Conservation (phyloP, 2,329 filamentous ascomycete genomes). For the Penicillium sp. region DNA sequence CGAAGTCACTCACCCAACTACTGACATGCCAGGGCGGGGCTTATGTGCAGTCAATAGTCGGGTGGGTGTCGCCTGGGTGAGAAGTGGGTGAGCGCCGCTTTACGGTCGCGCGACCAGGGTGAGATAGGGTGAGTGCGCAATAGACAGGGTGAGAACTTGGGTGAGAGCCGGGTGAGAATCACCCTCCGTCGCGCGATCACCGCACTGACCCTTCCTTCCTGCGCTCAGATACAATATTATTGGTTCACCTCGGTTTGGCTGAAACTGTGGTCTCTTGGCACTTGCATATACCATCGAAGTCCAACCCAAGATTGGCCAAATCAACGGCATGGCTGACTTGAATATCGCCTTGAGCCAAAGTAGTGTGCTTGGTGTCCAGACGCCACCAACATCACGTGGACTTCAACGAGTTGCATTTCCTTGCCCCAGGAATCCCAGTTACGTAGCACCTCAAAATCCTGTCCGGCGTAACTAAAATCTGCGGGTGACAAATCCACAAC, state of each 20-base stretch:
- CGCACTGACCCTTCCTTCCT: not conserved
- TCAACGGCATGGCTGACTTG: not conserved
- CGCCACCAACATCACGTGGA: no score
- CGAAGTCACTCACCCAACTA: conserved; percentile 9
- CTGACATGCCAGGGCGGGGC: conserved; percentile 6
- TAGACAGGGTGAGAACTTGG: not conserved
- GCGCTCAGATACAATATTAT: not conserved
- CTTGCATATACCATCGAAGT: not conserved
- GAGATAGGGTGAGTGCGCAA: not conserved
- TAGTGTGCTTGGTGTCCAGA: not conserved
- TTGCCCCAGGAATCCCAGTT: no score
- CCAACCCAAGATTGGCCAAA: not conserved
- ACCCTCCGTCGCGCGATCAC: not conserved
- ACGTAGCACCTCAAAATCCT: no score
- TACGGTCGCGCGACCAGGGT: no score
- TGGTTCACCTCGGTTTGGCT: not conserved
- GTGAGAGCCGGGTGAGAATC: no score
- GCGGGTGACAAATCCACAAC: no score
- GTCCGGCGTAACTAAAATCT: no score
- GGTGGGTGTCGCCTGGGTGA: not conserved
- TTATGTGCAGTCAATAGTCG: not conserved
- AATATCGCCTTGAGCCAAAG: not conserved
- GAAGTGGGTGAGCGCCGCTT: no score
- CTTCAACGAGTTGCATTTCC: no score
- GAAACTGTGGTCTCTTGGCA: not conserved